phyloP scores from a whole-genome alignment of 192 early-diverging fungal species.

The Radiomyces spectabilis region DNA sequence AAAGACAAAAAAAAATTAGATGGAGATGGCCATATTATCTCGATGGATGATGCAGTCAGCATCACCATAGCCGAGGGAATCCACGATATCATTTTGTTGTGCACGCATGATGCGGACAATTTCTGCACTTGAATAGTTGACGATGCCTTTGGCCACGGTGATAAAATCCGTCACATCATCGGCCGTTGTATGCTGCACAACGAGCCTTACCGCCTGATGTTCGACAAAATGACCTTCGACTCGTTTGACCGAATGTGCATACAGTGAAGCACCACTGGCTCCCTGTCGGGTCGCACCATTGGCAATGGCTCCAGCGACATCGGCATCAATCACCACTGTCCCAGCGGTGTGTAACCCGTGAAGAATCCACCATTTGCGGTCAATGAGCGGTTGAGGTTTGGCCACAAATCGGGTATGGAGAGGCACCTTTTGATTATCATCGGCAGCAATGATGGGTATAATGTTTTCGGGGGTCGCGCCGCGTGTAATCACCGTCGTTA shows the following conservation, averaged over 20 bases:
- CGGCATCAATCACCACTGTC: conserved; percentile 73
- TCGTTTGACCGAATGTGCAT: conserved; percentile 77
- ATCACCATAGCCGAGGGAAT: conserved; percentile 84
- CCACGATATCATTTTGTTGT: conserved; percentile 73
- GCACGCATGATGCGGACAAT: conserved; percentile 77
- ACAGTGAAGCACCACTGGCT: conserved; percentile 56
- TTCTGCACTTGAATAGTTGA: conserved; percentile 85
- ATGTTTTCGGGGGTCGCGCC: conserved; percentile 75
- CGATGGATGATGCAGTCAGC: conserved; percentile 84
- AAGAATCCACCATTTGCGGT: conserved; percentile 98
- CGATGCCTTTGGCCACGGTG: conserved; percentile 83
- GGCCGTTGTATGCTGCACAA: conserved; percentile 42
- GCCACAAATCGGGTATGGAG: conserved; percentile 88
- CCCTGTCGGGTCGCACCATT: conserved; percentile 61
- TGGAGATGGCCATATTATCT: conserved; percentile 73
- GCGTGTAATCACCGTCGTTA: conserved; percentile 80
- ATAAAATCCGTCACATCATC: conserved; percentile 37
- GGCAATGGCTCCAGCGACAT: conserved; percentile 72
- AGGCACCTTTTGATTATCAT: conserved; percentile 20
- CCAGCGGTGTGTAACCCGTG: conserved; percentile 86
- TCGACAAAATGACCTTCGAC: conserved; percentile 82
- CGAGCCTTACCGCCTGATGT: conserved; percentile 78
- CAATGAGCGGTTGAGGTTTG: conserved; percentile 75
- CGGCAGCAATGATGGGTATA: conserved; percentile 67
- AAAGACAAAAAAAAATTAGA: conserved; percentile 17